Evolutionary conservation across 1,284 basidiomycete genomes (phyloP).

Genomic region (Trametes pubescens): DNA sequence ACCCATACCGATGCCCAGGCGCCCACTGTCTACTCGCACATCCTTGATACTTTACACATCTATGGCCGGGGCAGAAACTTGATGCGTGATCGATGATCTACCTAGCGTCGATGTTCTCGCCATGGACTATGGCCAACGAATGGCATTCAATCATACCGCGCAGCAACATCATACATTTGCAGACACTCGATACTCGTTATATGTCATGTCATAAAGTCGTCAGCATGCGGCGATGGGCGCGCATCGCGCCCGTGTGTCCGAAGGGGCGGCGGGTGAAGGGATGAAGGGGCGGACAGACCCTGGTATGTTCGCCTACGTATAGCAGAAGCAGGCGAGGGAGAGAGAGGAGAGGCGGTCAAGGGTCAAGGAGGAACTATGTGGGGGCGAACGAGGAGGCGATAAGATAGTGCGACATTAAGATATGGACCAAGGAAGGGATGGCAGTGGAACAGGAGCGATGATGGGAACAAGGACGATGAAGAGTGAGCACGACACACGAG

Average conservation of each 20-base stretch:
- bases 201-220: constrained; percentile 32
- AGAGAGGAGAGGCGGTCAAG: constrained; percentile 2
- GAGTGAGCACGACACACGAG: constrained; percentile 1
- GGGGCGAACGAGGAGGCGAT: constrained; percentile 18
- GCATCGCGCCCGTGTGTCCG: constrained; percentile 5
- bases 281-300: neutral
- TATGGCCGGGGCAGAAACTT: too few relatives aligned
- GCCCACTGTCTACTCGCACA: too few relatives aligned
- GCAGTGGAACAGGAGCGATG: neutral
- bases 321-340: constrained; percentile 2
- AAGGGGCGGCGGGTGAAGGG: neutral
- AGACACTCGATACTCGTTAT: constrained; percentile 21
- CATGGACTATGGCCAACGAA: neutral
- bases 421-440: constrained; percentile 17
- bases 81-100: too few relatives aligned
- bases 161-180: constrained; percentile 28
- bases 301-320: constrained; percentile 4
- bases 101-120: too few relatives aligned
- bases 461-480: neutral
- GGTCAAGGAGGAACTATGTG: neutral
- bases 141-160: constrained; percentile 10
- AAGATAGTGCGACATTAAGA: constrained; percentile 27
- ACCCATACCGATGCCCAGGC: too few relatives aligned
- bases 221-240: constrained; percentile 8
- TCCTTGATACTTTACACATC: too few relatives aligned